A percentile compares a stretch with the other conserved stretches of the same genome.
These are phyloP conservation scores for Salix koriyanagi DNA, from an alignment of 345 rosid species.

Conservation along the genomic window DNA sequence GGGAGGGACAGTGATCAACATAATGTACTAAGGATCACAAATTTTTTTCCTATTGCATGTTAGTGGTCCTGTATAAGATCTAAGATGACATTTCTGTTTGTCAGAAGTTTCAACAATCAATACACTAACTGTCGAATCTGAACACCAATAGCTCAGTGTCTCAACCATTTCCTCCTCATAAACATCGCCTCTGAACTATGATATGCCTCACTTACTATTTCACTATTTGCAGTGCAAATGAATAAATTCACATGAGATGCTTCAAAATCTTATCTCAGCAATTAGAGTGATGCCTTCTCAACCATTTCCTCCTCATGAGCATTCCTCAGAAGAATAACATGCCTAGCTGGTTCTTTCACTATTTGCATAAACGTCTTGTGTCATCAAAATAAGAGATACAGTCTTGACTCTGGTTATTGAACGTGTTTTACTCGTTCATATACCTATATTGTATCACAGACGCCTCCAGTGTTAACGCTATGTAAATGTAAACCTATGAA, in stretches of 20 bases:
- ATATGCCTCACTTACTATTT: not conserved
- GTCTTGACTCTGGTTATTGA: too few relatives aligned
- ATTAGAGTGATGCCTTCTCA: not conserved
- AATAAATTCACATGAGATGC: not conserved
- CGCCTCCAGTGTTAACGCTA: too few relatives aligned
- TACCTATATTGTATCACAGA: too few relatives aligned
- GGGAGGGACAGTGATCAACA: not conserved
- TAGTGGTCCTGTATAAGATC: not conserved
- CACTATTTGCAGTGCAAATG: too few relatives aligned
- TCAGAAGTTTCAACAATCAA: not conserved
- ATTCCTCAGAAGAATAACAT: not conserved
- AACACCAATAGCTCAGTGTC: not conserved
- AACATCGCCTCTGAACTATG: not conserved
- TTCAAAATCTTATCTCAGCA: not conserved
- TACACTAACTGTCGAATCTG: not conserved
- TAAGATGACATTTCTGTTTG: not conserved
- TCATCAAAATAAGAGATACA: too few relatives aligned
- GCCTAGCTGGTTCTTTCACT: not conserved
- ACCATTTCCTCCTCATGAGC: too few relatives aligned
- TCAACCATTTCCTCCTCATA: not conserved
- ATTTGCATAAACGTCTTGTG: not conserved
- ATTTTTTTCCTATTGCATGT: not conserved
- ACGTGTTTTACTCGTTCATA: too few relatives aligned
- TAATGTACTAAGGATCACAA: not conserved
- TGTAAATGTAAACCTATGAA: not conserved